Evolutionary conservation across 2,329 filamentous ascomycete species (phyloP).

Genomic region (Calonectria hawksworthii): DNA sequence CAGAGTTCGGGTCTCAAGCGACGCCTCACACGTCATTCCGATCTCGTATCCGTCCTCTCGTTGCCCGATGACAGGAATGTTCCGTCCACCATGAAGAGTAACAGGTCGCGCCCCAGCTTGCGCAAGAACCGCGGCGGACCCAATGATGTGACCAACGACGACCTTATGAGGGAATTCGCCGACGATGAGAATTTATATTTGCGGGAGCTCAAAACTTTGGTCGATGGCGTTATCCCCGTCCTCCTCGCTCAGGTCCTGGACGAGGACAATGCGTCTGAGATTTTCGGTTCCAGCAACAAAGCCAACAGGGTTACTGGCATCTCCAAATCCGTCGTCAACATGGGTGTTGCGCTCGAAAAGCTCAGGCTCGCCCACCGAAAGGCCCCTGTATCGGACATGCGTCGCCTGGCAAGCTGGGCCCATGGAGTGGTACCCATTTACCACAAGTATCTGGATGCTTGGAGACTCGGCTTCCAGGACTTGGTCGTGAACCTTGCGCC

Average conservation of each 20-base stretch:
- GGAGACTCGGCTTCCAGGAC: slow-evolving; percentile 95
- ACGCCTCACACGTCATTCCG: slow-evolving; percentile 90
- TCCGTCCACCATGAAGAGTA: slow-evolving; percentile 74
- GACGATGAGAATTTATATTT: slow-evolving; percentile 91
- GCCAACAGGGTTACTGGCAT: slow-evolving; percentile 70
- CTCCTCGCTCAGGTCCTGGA: slow-evolving; percentile 88
- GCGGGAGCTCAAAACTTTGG: slow-evolving; percentile 90
- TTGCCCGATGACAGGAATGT: slow-evolving; percentile 71
- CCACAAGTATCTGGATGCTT: slow-evolving; percentile 85
- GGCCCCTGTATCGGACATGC: slow-evolving; percentile 80
- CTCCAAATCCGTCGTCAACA: slow-evolving; percentile 90
- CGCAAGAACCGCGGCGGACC: slow-evolving; percentile 78
- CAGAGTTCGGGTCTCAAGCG: slow-evolving; percentile 74
- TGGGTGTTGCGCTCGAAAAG: slow-evolving; percentile 91
- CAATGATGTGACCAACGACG: slow-evolving; percentile 77
- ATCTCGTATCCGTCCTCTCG: slow-evolving; percentile 93
- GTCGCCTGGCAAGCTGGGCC: slow-evolving; percentile 85
- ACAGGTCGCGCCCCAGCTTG: slow-evolving; percentile 83
- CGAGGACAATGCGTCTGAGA: slow-evolving; percentile 72
- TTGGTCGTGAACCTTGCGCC: slow-evolving; percentile 94
- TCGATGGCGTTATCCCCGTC: slow-evolving; percentile 95
- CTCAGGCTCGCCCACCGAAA: slow-evolving; percentile 84
- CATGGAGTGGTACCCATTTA: slow-evolving; percentile 84
- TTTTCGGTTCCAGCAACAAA: slow-evolving; percentile 73
- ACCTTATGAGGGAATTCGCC: slow-evolving; percentile 83